Evolutionary conservation across 176 grass and related monocot genomes (phyloP).

Genomic region (Dendrocalamus sinicus): DNA sequence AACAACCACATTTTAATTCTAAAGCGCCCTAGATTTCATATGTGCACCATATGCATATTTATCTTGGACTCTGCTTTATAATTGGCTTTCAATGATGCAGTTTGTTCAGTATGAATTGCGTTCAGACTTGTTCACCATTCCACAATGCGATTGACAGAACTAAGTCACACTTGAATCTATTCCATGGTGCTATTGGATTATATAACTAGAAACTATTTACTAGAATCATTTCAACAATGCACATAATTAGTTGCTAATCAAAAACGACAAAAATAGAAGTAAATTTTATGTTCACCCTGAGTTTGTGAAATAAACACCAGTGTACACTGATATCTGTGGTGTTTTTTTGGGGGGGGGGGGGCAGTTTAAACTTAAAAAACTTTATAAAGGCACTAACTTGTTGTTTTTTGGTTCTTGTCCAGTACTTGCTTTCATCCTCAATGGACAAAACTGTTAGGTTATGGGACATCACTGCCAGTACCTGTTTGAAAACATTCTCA

Average conservation of each 20-base stretch:
- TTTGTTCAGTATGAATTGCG: neutral
- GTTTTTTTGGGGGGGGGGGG: too few relatives aligned
- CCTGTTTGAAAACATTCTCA: slow-evolving; percentile 97
- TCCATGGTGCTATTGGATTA: neutral
- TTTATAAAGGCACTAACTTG: neutral
- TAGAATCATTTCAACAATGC: neutral
- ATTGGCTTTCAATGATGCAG: neutral
- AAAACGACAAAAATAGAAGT: neutral
- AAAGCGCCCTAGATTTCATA: neutral
- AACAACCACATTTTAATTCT: neutral
- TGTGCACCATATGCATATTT: neutral
- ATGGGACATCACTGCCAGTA: slow-evolving; percentile 74
- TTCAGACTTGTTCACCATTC: slow-evolving; percentile 1
- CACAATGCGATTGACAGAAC: neutral
- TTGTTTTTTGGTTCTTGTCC: slow-evolving; percentile 28
- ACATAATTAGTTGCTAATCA: neutral
- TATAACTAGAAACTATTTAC: neutral
- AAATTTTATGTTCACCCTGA: neutral
- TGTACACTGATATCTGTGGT: neutral
- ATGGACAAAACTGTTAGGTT: slow-evolving; percentile 99
- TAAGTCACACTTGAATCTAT: neutral
- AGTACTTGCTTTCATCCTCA: slow-evolving; percentile 97
- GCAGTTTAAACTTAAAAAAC: neutral
- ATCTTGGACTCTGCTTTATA: neutral
- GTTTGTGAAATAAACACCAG: neutral